phyloP scores from a whole-genome alignment of 2,329 filamentous ascomycete species.

The Blastomyces percursus region DNA sequence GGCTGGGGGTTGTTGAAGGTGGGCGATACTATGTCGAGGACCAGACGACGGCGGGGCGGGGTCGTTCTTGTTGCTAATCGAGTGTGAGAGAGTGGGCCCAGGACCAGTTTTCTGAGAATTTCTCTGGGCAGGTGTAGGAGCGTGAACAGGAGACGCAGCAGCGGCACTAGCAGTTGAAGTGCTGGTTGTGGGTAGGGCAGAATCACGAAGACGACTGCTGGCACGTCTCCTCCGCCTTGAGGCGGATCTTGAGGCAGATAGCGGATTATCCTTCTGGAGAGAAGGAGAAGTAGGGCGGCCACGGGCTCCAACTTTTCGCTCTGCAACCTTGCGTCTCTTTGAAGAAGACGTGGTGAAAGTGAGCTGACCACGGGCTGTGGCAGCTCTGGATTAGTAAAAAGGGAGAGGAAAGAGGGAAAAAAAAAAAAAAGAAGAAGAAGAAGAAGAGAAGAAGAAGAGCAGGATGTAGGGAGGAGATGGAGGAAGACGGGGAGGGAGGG shows the following conservation, averaged over 20 bases:
- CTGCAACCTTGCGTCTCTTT: conserved; percentile 40
- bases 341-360: conserved; percentile 40
- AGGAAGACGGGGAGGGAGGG: too few species aligned
- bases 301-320: conserved; percentile 29
- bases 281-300: conserved; percentile 13
- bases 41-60: not conserved
- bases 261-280: conserved; percentile 6
- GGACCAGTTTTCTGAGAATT: not conserved
- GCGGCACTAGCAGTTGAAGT: not conserved
- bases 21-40: conserved; percentile 44
- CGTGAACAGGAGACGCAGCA: conserved; percentile 18
- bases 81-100: not conserved
- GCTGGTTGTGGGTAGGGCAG: conserved; percentile 19
- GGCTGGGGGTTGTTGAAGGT: conserved; percentile 34
- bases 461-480: not conserved
- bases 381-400: conserved; percentile 24
- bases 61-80: not conserved
- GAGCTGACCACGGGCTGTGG: conserved; percentile 36
- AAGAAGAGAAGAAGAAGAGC: not conserved
- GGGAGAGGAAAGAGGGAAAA: not conserved
- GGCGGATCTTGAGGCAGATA: conserved; percentile 20
- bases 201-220: conserved; percentile 10
- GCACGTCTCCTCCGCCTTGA: conserved; percentile 11
- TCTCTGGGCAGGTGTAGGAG: not conserved
- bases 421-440: not conserved